Conservation (phyloP, 1,139 yeast species). For the Yarrowia galli region DNA sequence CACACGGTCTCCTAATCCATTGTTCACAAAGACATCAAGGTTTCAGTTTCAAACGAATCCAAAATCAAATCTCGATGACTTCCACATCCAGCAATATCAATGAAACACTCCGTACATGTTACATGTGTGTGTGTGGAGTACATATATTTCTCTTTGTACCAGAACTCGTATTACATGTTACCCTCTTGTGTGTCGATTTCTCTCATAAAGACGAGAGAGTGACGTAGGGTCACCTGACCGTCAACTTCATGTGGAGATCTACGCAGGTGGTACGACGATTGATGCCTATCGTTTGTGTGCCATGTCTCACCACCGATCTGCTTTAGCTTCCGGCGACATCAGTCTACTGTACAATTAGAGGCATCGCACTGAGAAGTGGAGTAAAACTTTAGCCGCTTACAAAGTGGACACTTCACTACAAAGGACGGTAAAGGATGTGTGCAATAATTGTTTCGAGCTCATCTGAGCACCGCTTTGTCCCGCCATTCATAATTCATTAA, state of each 20-base stretch:
- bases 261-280: neutral
- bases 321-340: neutral
- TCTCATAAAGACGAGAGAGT: neutral
- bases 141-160: neutral
- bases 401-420: too few relatives aligned
- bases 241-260: neutral
- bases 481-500: conserved; percentile 26
- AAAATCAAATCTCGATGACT: conserved; percentile 4
- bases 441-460: neutral
- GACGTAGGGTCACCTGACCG: neutral
- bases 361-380: neutral
- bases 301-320: neutral
- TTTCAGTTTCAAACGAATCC: neutral
- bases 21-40: neutral
- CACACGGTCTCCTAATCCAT: neutral
- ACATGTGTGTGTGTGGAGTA: neutral
- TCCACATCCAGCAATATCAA: conserved; percentile 22
- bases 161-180: too few relatives aligned
- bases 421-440: neutral
- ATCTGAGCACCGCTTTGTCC: neutral
- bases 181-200: too few relatives aligned
- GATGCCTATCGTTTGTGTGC: neutral
- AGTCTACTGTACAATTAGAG: neutral
- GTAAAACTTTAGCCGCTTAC: neutral
- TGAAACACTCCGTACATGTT: neutral